Percentiles rank a stretch among this genome's conserved stretches.
phyloP scores from a whole-genome alignment of 2,329 filamentous ascomycete genomes.

The Colletotrichum aenigma region DNA sequence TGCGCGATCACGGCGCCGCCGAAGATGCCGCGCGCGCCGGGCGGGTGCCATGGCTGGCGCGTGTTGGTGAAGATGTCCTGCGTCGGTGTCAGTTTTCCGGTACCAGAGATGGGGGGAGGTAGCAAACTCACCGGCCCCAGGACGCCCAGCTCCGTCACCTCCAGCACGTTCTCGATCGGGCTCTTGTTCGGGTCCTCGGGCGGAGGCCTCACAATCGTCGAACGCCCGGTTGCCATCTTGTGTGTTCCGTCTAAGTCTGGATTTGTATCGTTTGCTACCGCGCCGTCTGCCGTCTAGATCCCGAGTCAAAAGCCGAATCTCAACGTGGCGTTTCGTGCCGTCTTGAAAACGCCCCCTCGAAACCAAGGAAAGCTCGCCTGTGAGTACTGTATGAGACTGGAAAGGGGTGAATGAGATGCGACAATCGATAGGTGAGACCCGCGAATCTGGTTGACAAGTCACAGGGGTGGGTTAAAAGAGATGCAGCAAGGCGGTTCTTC shows the following conservation, averaged over 20 bases:
- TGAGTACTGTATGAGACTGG: not conserved
- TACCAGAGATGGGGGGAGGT: too few relatives aligned
- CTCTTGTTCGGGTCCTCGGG: slow-evolving; percentile 74
- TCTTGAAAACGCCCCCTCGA: not conserved
- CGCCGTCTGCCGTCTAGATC: not conserved
- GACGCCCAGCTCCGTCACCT: slow-evolving; percentile 79
- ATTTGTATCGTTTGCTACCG: not conserved
- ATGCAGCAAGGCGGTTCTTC: not conserved
- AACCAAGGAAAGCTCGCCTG: not conserved
- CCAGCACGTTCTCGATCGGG: slow-evolving; percentile 86
- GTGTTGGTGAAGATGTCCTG: slow-evolving; percentile 96
- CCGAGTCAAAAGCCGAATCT: not conserved
- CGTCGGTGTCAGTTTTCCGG: not conserved
- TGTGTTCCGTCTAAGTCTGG: not conserved
- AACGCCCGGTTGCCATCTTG: slow-evolving; percentile 25
- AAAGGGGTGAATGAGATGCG: not conserved
- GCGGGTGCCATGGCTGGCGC: slow-evolving; percentile 88
- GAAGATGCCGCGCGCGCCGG: slow-evolving; percentile 90
- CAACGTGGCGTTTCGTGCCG: not conserved
- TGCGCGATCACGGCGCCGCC: slow-evolving; percentile 94
- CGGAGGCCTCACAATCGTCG: slow-evolving; percentile 76
- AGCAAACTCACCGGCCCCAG: slow-evolving; percentile 68
- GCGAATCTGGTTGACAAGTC: not conserved
- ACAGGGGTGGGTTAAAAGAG: not conserved
- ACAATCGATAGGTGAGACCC: not conserved